Base-by-base conservation (phyloP, 768 basidiomycete species). In the Lactarius pseudohatsudake region DNA sequence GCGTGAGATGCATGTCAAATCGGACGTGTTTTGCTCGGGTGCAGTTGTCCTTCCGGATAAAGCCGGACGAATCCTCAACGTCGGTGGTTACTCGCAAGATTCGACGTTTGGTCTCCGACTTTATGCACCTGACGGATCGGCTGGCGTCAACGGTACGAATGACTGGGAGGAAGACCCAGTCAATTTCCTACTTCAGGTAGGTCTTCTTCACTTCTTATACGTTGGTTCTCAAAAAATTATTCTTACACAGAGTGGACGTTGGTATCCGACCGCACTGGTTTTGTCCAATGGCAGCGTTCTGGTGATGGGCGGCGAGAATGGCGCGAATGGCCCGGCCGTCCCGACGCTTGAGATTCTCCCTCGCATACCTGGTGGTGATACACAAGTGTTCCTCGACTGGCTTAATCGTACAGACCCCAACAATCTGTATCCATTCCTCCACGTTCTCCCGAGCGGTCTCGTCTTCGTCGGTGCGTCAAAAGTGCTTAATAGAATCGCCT, bases 1-100 rank as follows among this genome's bases (percentile, higher is more conserved):
- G 89, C 87, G 90, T 43, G 81, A 81, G 67, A 90, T 92, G 88
- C 86, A 91, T 67, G 77, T 91, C 69, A 80, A 90, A 76, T 81
- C 88, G 13, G 89, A 93, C 70, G 89, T 92, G 15, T 93, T 93
- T 79, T 92, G 91, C 72, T 85, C 91, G 6, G 91, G 79, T 9
- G 84, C 85, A 55, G 78, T 93, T 56, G 83, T 90, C 45, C 83
- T 92, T 38, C 91, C 91, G 0, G 91, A 92, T 72, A 88, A 86
- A 66, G 85, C 76, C 18, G 91, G 79, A 6, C 83, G 89, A 54
- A 81, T 85, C 64, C 79, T 89, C 73, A 86, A 87, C 65, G 81
- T 89, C 53, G 86, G 87, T 57, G 88, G 88, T 5, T 85, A 91
- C 90, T 88, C 88, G 16, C 75, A 84, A 57, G 77, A 83, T 1